Evolutionary conservation across 2,329 filamentous ascomycete species (phyloP).

Genomic region (Alternaria hordeiaustralica): DNA sequence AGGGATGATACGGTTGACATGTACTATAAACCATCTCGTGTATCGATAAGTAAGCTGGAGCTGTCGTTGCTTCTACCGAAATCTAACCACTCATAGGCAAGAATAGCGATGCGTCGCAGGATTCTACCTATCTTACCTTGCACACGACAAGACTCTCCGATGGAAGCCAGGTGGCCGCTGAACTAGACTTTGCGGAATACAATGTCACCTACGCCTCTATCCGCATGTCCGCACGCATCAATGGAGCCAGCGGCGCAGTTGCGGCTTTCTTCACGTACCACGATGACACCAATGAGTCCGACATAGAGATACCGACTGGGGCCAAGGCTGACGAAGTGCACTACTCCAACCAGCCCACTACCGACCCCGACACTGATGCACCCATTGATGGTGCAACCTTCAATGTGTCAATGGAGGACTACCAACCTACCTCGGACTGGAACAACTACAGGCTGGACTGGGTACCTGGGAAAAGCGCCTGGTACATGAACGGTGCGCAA

Average conservation of each 20-base stretch:
- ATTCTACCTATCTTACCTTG: conserved; percentile 6
- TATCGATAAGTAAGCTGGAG: conserved; percentile 12
- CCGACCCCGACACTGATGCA: conserved; percentile 4
- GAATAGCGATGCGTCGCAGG: not conserved
- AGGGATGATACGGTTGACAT: conserved; percentile 5
- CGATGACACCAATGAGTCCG: conserved; percentile 17
- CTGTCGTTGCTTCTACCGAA: not conserved
- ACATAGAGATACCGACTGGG: conserved; percentile 19
- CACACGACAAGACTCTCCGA: conserved; percentile 8
- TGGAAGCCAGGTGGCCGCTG: conserved; percentile 9
- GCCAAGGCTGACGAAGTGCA: not conserved
- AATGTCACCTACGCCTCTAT: conserved; percentile 18
- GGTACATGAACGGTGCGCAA: conserved; percentile 16
- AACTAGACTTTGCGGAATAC: conserved; percentile 15
- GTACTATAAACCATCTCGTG: conserved; percentile 5
- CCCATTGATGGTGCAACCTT: conserved; percentile 16
- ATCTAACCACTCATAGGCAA: not conserved
- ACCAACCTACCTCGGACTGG: conserved; percentile 6
- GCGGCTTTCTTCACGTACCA: conserved; percentile 21
- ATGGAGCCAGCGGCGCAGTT: conserved; percentile 13
- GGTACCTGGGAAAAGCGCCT: conserved; percentile 9
- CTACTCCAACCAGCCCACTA: conserved; percentile 18
- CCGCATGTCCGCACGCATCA: conserved; percentile 13
- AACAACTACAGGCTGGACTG: conserved; percentile 20
- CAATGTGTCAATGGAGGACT: conserved; percentile 6